A percentile compares a stretch with the other conserved stretches of the same genome.
Conservation (phyloP, 495 filamentous ascomycete genomes). For the Talaromyces borbonicus region DNA sequence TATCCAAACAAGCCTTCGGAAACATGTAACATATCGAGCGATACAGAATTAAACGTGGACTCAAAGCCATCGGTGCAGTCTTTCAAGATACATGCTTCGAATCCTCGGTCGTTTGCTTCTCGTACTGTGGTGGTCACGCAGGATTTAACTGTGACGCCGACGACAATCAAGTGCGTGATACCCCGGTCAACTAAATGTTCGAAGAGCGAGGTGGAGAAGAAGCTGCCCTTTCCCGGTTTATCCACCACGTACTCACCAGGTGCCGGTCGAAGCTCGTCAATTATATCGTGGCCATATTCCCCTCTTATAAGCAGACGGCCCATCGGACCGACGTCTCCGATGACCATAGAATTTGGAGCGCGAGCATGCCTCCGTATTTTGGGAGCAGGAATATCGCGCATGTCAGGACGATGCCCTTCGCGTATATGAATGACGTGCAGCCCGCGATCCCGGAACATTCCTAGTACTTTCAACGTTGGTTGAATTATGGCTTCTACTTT, state of each 20-base stretch:
- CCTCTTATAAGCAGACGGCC: constrained; percentile 42
- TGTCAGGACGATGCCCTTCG: constrained; percentile 34
- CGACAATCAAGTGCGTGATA: constrained; percentile 44
- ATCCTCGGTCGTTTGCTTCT: constrained; percentile 52
- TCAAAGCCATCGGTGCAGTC: constrained; percentile 39
- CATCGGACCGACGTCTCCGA: constrained; percentile 41
- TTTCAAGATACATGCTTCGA: constrained; percentile 43
- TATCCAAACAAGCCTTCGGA: constrained; percentile 43
- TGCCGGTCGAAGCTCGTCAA: constrained; percentile 34
- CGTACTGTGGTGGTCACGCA: constrained; percentile 47
- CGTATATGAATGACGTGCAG: constrained; percentile 47
- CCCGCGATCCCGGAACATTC: constrained; percentile 34
- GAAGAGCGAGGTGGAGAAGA: constrained; percentile 40
- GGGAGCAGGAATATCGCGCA: constrained; percentile 41
- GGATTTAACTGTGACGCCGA: constrained; percentile 48
- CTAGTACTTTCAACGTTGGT: constrained; percentile 29
- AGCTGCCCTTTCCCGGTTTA: constrained; percentile 45
- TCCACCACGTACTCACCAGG: constrained; percentile 40
- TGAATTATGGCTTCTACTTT: constrained; percentile 33
- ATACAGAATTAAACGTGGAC: constrained; percentile 24
- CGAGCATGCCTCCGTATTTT: constrained; percentile 37
- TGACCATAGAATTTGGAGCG: constrained; percentile 33
- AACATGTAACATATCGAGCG: constrained; percentile 36
- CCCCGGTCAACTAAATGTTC: constrained; percentile 33
- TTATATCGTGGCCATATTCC: constrained; percentile 41